Evolutionary conservation across 345 rosid species (phyloP).

Genomic region (Bretschneidera sinensis): DNA sequence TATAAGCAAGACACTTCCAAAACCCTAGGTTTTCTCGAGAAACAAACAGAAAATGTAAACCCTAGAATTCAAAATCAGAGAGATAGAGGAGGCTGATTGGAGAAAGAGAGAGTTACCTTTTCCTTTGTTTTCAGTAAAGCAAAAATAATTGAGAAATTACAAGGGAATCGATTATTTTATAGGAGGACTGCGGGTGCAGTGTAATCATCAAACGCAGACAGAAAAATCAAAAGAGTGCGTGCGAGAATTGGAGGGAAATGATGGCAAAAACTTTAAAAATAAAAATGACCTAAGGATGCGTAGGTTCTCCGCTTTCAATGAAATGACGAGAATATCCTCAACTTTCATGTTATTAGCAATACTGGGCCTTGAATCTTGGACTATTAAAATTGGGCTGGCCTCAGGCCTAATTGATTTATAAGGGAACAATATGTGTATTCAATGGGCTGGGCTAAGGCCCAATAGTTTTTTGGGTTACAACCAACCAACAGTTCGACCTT

Average conservation of each 20-base stretch:
- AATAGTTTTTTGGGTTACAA: too few relatives aligned
- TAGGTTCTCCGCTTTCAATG: slow-evolving; percentile 13
- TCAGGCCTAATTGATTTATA: too few relatives aligned
- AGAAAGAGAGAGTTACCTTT: slow-evolving; percentile 8
- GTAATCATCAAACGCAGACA: slow-evolving; percentile 6
- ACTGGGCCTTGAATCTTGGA: too few relatives aligned
- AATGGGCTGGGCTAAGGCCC: too few relatives aligned
- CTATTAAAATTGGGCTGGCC: too few relatives aligned
- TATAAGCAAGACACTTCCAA: neutral
- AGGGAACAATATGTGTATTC: too few relatives aligned
- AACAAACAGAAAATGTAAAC: slow-evolving; percentile 15
- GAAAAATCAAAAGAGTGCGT: slow-evolving; percentile 2
- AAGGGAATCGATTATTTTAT: neutral
- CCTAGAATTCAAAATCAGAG: slow-evolving; percentile 8
- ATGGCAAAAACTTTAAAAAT: neutral
- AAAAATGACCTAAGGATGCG: slow-evolving; percentile 10
- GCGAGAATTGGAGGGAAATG: slow-evolving; percentile 37
- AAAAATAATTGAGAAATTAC: neutral
- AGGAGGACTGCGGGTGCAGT: neutral
- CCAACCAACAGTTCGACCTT: too few relatives aligned
- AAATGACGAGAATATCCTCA: neutral
- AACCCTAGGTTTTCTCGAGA: slow-evolving; percentile 19
- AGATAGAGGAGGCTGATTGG: neutral
- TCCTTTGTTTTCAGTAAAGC: neutral
- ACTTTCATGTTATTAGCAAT: neutral